These are phyloP conservation scores for Malus hybrid DNA, from an alignment of 331 rosid genomes.

Conservation along the genomic window DNA sequence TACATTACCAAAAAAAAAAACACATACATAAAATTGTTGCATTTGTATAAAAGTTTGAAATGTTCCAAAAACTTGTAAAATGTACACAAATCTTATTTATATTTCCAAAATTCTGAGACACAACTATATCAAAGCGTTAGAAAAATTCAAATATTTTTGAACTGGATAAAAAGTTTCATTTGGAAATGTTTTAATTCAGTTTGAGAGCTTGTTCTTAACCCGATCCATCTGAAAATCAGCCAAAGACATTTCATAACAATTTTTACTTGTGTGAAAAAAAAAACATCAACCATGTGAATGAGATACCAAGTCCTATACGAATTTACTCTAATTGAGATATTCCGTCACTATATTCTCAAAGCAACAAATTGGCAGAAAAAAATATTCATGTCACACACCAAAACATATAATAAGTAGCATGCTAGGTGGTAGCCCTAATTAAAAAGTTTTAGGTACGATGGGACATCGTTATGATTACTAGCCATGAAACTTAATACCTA, in stretches of 20 bases:
- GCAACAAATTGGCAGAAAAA: not conserved
- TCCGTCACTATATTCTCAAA: not conserved
- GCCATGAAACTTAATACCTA: not conserved
- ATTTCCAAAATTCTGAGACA: not conserved
- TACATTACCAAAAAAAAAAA: not conserved
- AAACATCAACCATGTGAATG: no score
- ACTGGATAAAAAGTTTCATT: no score
- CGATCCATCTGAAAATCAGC: not conserved
- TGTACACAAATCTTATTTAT: no score
- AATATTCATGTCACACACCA: not conserved
- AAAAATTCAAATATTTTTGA: no score
- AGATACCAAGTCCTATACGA: no score
- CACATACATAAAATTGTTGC: not conserved
- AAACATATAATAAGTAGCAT: not conserved
- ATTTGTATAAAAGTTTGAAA: not conserved
- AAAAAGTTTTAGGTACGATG: not conserved
- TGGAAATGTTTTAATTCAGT: not conserved
- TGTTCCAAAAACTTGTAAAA: no score
- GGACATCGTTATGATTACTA: not conserved
- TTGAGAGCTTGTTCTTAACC: not conserved
- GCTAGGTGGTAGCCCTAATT: no score
- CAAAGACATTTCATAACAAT: not conserved
- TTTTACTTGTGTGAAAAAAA: no score
- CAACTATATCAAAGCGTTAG: no score
- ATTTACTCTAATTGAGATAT: not conserved